Conservation (phyloP, 1,284 basidiomycete species). For the Trichosporon sp. region DNA sequence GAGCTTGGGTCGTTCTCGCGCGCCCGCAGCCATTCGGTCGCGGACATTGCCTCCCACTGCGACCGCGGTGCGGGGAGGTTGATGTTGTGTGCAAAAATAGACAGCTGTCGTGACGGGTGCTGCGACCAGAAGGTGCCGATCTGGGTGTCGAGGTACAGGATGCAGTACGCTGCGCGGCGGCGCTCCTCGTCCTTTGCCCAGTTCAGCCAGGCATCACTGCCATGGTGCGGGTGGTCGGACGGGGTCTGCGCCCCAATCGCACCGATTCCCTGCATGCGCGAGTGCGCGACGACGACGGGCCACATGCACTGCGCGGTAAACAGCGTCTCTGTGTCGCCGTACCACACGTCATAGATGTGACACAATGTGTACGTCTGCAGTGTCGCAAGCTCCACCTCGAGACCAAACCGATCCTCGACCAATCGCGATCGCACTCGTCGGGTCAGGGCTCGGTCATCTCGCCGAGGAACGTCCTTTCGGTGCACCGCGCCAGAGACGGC, state of each 20-base stretch:
- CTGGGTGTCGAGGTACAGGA: conserved; percentile 40
- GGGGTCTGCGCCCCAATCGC: conserved; percentile 14
- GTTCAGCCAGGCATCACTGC: conserved; percentile 31
- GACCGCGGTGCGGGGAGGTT: conserved; percentile 27
- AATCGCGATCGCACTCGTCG: conserved; percentile 26
- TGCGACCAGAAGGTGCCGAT: conserved; percentile 41
- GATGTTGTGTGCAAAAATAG: conserved; percentile 41
- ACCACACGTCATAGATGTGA: conserved; percentile 41
- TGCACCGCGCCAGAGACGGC: conserved; percentile 27
- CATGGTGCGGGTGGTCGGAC: conserved; percentile 13
- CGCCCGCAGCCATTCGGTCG: conserved; percentile 30
- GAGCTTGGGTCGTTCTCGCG: conserved; percentile 2
- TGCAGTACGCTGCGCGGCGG: conserved; percentile 37
- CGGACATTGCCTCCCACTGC: conserved; percentile 35
- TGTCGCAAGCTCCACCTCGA: conserved; percentile 35
- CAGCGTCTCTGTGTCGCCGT: conserved; percentile 28
- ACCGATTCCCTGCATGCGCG: conserved; percentile 40
- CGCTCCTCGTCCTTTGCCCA: conserved; percentile 44
- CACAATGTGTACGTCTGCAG: conserved; percentile 37
- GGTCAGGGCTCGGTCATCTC: conserved; percentile 19
- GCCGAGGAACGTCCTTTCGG: not conserved
- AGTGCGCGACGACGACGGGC: conserved; percentile 39
- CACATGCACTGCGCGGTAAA: conserved; percentile 43
- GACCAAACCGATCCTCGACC: conserved; percentile 30
- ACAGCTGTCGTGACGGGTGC: conserved; percentile 36